These are phyloP conservation scores for Pilobolus umbonatus DNA, from an alignment of 192 early-diverging fungal species.

Conservation along the genomic window DNA sequence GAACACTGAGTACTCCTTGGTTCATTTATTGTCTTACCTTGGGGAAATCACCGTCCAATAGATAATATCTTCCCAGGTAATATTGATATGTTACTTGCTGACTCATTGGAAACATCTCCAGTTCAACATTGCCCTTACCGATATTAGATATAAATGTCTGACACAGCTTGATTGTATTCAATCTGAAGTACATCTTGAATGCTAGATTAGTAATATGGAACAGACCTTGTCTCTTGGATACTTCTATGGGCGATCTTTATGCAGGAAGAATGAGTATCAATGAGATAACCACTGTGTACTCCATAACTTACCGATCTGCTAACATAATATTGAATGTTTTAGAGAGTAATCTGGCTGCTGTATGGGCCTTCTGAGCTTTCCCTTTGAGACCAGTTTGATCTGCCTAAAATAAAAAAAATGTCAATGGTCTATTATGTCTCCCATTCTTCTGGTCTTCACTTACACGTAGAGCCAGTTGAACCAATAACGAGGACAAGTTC, in stretches of 20 bases:
- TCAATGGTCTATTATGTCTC: neutral
- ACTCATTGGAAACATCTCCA: conserved; percentile 36
- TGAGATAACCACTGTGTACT: neutral
- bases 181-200: conserved; percentile 42
- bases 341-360: conserved; percentile 31
- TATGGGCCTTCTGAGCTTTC: conserved; percentile 21
- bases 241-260: conserved; percentile 20
- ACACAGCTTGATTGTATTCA: conserved; percentile 39
- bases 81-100: conserved; percentile 47
- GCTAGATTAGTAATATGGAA: conserved; percentile 42
- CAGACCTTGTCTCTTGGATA: conserved; percentile 38
- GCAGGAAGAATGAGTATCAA: neutral
- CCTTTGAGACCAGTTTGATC: conserved; percentile 11
- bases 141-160: conserved; percentile 42
- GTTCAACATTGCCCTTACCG: conserved; percentile 24
- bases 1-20: neutral
- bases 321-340: conserved; percentile 42
- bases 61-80: conserved; percentile 42
- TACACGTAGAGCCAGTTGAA: conserved; percentile 16
- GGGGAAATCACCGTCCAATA: conserved; percentile 38
- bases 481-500: conserved; percentile 8
- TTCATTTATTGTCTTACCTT: conserved; percentile 5
- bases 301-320: too few relatives aligned
- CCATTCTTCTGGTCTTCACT: neutral
- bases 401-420: conserved; percentile 1